Evolutionary conservation across 805 yeast species (phyloP).

Genomic region (Wickerhamiella azyma): DNA sequence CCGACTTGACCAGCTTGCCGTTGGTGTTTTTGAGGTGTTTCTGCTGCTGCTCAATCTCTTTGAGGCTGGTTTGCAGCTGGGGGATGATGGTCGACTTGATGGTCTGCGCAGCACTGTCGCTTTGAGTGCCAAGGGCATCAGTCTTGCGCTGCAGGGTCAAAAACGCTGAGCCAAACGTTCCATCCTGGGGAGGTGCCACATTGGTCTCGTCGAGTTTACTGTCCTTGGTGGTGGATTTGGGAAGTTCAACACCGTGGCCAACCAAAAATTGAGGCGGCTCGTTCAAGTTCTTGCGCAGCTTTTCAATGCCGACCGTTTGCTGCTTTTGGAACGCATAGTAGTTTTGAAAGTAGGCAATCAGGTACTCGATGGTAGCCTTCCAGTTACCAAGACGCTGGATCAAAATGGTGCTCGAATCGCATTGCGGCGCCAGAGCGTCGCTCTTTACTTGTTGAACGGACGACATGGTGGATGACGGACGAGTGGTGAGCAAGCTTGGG

Average conservation of each 20-base stretch:
- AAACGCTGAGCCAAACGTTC: constrained; percentile 26
- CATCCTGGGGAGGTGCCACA: constrained; percentile 3
- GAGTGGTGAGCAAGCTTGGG: no score
- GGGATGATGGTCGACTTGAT: constrained; percentile 29
- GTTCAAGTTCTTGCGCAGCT: constrained; percentile 22
- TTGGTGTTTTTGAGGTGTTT: constrained; percentile 28
- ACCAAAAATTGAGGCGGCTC: constrained; percentile 26
- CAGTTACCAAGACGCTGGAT: constrained; percentile 27
- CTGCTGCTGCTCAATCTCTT: constrained; percentile 31
- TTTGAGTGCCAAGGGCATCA: constrained; percentile 25
- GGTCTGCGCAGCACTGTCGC: constrained; percentile 28
- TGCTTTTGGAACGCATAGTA: constrained; percentile 20
- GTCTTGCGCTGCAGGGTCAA: constrained; percentile 21
- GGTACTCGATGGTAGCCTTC: constrained; percentile 21
- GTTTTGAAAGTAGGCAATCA: constrained; percentile 22
- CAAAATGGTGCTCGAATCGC: constrained; percentile 26
- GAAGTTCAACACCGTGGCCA: constrained; percentile 5
- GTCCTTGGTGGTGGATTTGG: background rate
- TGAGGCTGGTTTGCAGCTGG: constrained; percentile 28
- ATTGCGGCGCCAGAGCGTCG: constrained; percentile 11
- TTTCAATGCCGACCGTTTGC: constrained; percentile 21
- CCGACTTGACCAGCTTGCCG: constrained; percentile 26
- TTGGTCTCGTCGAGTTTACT: background rate
- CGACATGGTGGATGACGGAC: constrained; percentile 6
- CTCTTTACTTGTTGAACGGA: constrained; percentile 6